Conservation (phyloP, 495 filamentous ascomycete species). For the Tuber brumale region DNA sequence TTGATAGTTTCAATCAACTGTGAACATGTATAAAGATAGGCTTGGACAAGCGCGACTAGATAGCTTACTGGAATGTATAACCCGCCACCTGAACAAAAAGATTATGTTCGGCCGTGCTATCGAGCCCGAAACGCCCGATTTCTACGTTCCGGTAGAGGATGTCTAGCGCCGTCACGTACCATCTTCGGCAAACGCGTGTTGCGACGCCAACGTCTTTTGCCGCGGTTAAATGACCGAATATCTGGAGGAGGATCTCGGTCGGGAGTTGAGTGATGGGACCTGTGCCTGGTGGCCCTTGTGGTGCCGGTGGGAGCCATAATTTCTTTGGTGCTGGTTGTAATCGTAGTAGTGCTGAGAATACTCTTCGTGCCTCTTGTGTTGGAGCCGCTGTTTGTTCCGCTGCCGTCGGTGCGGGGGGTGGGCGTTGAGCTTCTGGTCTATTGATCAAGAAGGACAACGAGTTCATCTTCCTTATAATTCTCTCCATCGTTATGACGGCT, state of each 20-base stretch:
- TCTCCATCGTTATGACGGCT: neutral
- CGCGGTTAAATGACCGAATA: neutral
- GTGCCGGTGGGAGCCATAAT: neutral
- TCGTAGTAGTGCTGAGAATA: neutral
- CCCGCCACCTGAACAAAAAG: neutral
- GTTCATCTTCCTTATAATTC: neutral
- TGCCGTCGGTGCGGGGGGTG: neutral
- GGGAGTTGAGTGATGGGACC: constrained; percentile 9
- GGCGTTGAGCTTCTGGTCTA: neutral
- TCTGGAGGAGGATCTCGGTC: constrained; percentile 7
- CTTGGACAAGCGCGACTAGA: neutral
- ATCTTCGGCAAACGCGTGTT: constrained; percentile 6
- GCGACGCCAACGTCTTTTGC: neutral
- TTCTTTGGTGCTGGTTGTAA: neutral
- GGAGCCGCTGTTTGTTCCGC: neutral
- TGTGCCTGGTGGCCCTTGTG: neutral
- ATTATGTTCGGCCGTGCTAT: neutral
- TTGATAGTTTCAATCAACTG: neutral
- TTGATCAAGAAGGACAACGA: neutral
- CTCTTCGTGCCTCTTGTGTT: neutral
- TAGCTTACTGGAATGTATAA: neutral
- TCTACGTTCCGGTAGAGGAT: constrained; percentile 6
- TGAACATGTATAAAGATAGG: neutral
- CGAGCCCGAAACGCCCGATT: neutral
- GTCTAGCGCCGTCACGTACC: constrained; percentile 12